Evolutionary conservation across 495 filamentous ascomycete genomes (phyloP), one percentile per base, ranked within the genome.

Genomic region (Penicillium angulare): DNA sequence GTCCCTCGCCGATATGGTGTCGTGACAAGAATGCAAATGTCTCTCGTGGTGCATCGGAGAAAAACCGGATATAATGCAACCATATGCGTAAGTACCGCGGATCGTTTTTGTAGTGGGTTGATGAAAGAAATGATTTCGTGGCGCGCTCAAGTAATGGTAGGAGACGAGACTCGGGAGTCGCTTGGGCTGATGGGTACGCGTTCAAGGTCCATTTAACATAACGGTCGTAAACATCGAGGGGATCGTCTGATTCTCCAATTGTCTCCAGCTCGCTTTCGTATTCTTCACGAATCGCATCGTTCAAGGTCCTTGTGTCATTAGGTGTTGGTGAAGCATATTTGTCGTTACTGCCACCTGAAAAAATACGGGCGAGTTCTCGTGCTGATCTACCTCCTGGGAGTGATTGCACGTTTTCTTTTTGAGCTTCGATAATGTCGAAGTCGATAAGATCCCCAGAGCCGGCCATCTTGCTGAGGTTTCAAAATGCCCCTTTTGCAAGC

Each of bases 321-420:
- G 83, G 84, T 45, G 83, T 84, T 33, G 79, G 80, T 27, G 81
- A 68, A 27, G 72, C 45, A 66, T 80, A 43, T 47, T 66, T 68
- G 52, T 71, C 67, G 26, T 72, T 45, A 76, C 80, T 56, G 7
- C 71, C 67, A 3, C 83, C 82, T 24, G 89, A 88, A 73, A 90
- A 93, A 41, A 92, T 82, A 32, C 84, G 81, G n/a, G 85, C 92
- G 24, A 98, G 84, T 15, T 90, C 88, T 71, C 86, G 86, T 13
- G 93, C 93, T 24, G 92, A 97, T 46, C 93, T 84, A 29, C 93
- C 93, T 40, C 89, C 86, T 2, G 95, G 89, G 32, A 97, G 79
- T 10, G 92, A 86, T 63, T 96, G 91, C 34, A 97, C 95, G 63
- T 98, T 97, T 70, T 98, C 93, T 71, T 98, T 98, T 61, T 96